Conservation (phyloP, 805 yeast genomes). For the Kodamaea jinghongensis region DNA sequence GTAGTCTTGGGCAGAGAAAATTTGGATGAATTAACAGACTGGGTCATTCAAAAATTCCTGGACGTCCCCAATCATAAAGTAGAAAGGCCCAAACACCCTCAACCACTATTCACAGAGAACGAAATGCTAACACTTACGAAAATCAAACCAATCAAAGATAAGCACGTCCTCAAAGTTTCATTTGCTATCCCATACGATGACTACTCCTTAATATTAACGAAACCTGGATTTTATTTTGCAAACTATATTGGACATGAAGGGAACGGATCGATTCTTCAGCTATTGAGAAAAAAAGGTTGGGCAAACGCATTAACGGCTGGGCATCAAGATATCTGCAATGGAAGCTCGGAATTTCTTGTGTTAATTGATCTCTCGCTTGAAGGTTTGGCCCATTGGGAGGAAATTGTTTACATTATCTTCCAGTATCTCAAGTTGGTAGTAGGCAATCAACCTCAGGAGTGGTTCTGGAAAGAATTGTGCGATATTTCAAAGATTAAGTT, state of each 20-base stretch:
- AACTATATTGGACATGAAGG: slow-evolving; percentile 94
- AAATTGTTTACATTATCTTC: slow-evolving; percentile 58
- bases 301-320: slow-evolving; percentile 82
- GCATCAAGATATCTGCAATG: slow-evolving; percentile 59
- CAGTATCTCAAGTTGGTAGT: slow-evolving; percentile 66
- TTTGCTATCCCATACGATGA: slow-evolving; percentile 76
- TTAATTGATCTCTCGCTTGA: slow-evolving; percentile 71
- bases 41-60: slow-evolving; percentile 68
- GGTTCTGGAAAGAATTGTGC: slow-evolving; percentile 73
- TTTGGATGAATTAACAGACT: slow-evolving; percentile 63
- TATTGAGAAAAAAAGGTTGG: slow-evolving; percentile 68
- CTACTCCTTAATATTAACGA: slow-evolving; percentile 53
- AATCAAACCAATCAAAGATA: slow-evolving; percentile 82
- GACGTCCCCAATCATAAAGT: slow-evolving; percentile 53
- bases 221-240: slow-evolving; percentile 67
- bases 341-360: slow-evolving; percentile 61
- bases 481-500: slow-evolving; percentile 68
- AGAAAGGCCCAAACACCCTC: slow-evolving; percentile 43
- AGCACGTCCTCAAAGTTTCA: slow-evolving; percentile 59
- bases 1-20: slow-evolving; percentile 81
- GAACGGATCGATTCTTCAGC: slow-evolving; percentile 72
- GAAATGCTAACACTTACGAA: slow-evolving; percentile 53
- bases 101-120: slow-evolving; percentile 46
- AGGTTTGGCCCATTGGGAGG: slow-evolving; percentile 67
- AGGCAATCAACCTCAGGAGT: slow-evolving; percentile 62